Evolutionary conservation across 2,329 filamentous ascomycete genomes (phyloP), one percentile per base, ranked within the genome.

Genomic region (Penicillium sclerotigenum): DNA sequence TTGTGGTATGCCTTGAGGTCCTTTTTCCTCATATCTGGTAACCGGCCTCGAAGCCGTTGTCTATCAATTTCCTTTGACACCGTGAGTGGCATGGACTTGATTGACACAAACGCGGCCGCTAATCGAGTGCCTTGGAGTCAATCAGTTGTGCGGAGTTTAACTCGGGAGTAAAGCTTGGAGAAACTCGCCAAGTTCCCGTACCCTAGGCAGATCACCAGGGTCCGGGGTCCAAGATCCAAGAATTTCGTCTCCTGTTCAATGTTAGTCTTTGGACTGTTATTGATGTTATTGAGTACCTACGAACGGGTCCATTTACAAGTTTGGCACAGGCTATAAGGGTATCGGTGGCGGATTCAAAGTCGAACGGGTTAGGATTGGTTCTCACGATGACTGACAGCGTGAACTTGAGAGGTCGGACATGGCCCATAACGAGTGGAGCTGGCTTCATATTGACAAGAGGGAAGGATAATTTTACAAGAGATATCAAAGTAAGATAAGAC

Each of bases 261-360:
- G 4, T 54, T 6, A 54, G 46, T 3, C 2, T 50, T 24, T 13
- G 11, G n/a, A 5, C 13, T 10, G 6, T 3, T 10, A 2, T 13
- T 24, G 13, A 29, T 20, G 4, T n/a, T n/a, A 4, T 4, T n/a
- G 16, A 33, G 2, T 28, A 18, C 53, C 13, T n/a, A 56, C 54
- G 41, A 52, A 31, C 4, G 54, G 24, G 11, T 56, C 20, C 54
- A 56, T 56, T 24, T 48, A 42, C 22, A 56, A 10, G 8, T 52
- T 52, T 6, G 52, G 22, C 3, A 52, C 42, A 18, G 54, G 54
- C 54, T 48, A 56, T 56, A 3, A 56, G 54, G 5, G 54, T 56
- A 40, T 56, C 54, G n/a, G 54, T 42, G 4, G 54, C 54, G 5
- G 52, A 56, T 14, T 56, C 42, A 29, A 56, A 56, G n/a, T 56